These are phyloP conservation scores for Eucalyptus sp. DNA, from an alignment of 345 rosid species.

Conservation along the genomic window DNA sequence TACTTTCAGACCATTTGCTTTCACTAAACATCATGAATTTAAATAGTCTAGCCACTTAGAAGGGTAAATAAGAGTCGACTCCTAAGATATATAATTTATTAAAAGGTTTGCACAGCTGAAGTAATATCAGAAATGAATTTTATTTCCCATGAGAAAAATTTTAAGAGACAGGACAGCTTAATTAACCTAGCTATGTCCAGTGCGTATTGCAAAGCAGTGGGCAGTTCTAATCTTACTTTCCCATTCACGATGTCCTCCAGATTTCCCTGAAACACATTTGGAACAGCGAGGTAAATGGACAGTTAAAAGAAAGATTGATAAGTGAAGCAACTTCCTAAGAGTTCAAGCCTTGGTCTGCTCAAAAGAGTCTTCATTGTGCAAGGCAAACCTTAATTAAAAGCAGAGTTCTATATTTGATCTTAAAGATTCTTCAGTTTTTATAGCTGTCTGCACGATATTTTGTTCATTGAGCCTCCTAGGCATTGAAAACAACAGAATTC, in stretches of 20 bases:
- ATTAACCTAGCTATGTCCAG: constrained; percentile 45
- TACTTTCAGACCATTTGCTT: neutral
- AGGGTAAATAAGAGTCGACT: neutral
- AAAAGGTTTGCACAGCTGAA: neutral
- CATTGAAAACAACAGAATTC: neutral
- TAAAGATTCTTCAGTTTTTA: neutral
- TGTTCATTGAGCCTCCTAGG: neutral
- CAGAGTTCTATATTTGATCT: neutral
- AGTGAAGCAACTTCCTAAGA: neutral
- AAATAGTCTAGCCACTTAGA: neutral
- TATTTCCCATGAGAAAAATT: neutral
- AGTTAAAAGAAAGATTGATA: neutral
- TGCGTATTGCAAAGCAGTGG: constrained; percentile 38
- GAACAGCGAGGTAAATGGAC: neutral
- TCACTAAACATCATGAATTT: neutral
- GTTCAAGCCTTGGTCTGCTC: neutral
- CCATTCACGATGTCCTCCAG: constrained; percentile 15
- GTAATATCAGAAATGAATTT: neutral
- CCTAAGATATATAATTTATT: neutral
- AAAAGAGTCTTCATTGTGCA: neutral
- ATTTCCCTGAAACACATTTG: constrained; percentile 20
- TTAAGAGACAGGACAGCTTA: neutral
- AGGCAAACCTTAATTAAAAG: neutral
- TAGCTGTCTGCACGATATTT: neutral
- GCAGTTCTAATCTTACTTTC: constrained; percentile 27